Evolutionary conservation across 1,284 basidiomycete species (phyloP).

Genomic region (Apiotrichum veenhuisii): DNA sequence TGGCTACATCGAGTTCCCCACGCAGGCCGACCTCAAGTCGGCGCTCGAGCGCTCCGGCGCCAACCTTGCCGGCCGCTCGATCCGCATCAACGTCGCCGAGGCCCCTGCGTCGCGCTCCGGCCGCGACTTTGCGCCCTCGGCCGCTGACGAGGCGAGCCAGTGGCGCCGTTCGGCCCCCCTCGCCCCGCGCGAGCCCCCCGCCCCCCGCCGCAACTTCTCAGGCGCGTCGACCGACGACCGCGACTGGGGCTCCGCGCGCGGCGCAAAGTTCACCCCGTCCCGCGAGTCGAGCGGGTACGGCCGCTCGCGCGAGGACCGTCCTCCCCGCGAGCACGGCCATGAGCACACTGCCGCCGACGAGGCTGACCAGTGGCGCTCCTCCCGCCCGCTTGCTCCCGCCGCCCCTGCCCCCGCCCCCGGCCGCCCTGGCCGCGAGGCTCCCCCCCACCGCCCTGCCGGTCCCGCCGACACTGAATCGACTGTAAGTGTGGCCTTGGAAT

Average conservation of each 20-base stretch:
- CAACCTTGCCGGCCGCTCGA: slow-evolving; percentile 67
- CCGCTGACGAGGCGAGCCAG: slow-evolving; percentile 55
- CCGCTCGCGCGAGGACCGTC: slow-evolving; percentile 11
- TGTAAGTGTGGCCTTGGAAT: slow-evolving; percentile 27
- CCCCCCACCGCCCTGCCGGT: slow-evolving; percentile 33
- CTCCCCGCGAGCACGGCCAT: slow-evolving; percentile 13
- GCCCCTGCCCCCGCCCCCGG: slow-evolving; percentile 10
- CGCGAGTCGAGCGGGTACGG: slow-evolving; percentile 39
- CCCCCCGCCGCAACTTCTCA: slow-evolving; percentile 29
- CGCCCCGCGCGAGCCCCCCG: slow-evolving; percentile 53
- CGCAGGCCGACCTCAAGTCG: slow-evolving; percentile 75
- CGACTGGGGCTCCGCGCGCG: slow-evolving; percentile 51
- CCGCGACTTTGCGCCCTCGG: slow-evolving; percentile 43
- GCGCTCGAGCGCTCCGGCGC: slow-evolving; percentile 64
- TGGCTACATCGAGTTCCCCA: slow-evolving; percentile 92
- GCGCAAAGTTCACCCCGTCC: slow-evolving; percentile 48
- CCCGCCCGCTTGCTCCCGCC: slow-evolving; percentile 33
- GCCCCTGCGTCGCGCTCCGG: slow-evolving; percentile 53
- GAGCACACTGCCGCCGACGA: slow-evolving; percentile 49
- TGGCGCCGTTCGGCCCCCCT: slow-evolving; percentile 89
- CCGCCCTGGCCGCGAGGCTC: slow-evolving; percentile 22
- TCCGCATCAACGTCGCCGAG: slow-evolving; percentile 92
- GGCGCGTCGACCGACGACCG: slow-evolving; percentile 30
- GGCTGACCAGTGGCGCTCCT: slow-evolving; percentile 54
- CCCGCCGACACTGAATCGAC: slow-evolving; percentile 67